Percentiles rank a stretch among this genome's conserved stretches.
Conservation (phyloP, 2,329 filamentous ascomycete species). For the Penicillium aurantiogriseum region DNA sequence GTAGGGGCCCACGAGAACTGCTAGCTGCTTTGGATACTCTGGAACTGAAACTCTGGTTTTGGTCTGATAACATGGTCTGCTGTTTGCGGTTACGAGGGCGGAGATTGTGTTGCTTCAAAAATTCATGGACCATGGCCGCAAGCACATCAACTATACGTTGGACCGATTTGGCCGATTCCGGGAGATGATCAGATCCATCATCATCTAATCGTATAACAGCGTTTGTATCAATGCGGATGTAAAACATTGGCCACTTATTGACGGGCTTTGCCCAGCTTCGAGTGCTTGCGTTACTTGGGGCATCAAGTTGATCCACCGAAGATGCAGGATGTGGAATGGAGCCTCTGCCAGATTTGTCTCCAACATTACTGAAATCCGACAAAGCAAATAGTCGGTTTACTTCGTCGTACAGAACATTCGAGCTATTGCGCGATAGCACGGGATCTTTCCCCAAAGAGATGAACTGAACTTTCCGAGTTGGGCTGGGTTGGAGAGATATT, state of each 20-base stretch:
- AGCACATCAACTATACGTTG: conserved; percentile 63
- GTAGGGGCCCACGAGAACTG: neutral
- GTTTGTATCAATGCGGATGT: conserved; percentile 63
- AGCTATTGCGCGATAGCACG: conserved; percentile 54
- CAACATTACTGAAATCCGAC: conserved; percentile 71
- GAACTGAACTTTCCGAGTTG: conserved; percentile 74
- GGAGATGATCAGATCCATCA: conserved; percentile 36
- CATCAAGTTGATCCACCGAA: conserved; percentile 23
- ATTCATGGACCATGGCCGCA: conserved; percentile 67
- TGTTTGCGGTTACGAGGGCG: conserved; percentile 48
- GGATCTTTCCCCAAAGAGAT: conserved; percentile 74
- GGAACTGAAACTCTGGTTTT: neutral
- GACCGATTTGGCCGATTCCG: conserved; percentile 47
- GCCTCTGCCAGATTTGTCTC: conserved; percentile 38
- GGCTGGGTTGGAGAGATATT: conserved; percentile 68
- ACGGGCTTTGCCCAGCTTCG: conserved; percentile 61
- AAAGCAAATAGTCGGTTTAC: conserved; percentile 73
- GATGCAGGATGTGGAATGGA: conserved; percentile 17
- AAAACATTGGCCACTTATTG: conserved; percentile 88
- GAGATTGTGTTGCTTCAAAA: conserved; percentile 71
- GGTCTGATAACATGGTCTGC: conserved; percentile 12
- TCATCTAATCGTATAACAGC: conserved; percentile 41
- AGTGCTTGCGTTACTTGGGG: conserved; percentile 47
- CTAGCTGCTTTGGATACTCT: conserved; percentile 2
- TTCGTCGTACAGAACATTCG: conserved; percentile 70